Base-by-base conservation (phyloP, 2,329 filamentous ascomycete species). In the Fusarium nurragi region DNA sequence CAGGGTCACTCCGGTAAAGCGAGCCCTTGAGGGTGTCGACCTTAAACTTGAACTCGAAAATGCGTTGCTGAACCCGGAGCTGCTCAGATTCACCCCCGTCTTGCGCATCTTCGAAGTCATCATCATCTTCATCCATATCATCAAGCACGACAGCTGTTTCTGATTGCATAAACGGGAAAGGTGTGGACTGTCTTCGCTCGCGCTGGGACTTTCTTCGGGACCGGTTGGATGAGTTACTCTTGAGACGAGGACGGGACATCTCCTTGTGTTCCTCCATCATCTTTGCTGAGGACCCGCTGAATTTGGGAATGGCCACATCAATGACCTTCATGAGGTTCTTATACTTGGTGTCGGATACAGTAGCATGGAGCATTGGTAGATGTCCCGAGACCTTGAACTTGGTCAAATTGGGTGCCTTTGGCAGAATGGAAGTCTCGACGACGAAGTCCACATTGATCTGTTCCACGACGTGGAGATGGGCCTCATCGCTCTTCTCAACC, bases 381-480 rank as follows among this genome's bases (percentile, higher is more conserved):
- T 96, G 93, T 3, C 95, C 95, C 2, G 93, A 96, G 30, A 99
- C 88, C 60, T 92, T 90, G 68, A 97, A 89, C 72, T 95, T 95
- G 14, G 95, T 96, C 45, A 99, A 81, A 64, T 97, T 96, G 0
- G 94, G 91, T 1, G 93, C 93, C 74, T 97, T 97, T 1, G 95
- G 95, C n/a, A 99, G 82, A 68, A 99, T 99, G 9, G 94, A 99
- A 19, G 91, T 90, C 75, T 97, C 94, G n/a, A 99, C 88, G 12
- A 93, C 88, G 75, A 99, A 98, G 75, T 98, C 92, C 70, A 99
- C 91, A 69, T 97, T 99, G 80, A 99, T 99, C 67, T 92, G 89
- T 76, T 99, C 94, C 32, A 99, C 92, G 52, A 99, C 88, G 74
- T 98, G 94, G 67, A 96, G 84, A 64, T 89, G 89, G 54, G 89